Evolutionary conservation across 768 basidiomycete genomes (phyloP).

Genomic region (Ramaria sp.): DNA sequence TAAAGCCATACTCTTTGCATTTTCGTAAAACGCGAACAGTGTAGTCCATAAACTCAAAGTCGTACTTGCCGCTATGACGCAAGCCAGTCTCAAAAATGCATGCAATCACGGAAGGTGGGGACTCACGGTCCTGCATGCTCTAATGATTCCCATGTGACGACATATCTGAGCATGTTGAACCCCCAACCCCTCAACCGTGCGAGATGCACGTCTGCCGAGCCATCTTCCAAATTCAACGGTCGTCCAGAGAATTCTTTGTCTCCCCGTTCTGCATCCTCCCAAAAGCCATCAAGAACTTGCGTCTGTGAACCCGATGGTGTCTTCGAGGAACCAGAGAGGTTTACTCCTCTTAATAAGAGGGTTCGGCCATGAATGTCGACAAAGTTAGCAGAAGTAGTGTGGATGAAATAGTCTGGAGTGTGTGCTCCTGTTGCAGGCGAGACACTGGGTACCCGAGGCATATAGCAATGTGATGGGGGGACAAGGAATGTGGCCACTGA

Average conservation of each 20-base stretch:
- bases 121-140: slow-evolving; percentile 95
- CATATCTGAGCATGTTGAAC: slow-evolving; percentile 76
- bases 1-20: slow-evolving; percentile 87
- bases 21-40: slow-evolving; percentile 77
- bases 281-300: slow-evolving; percentile 62
- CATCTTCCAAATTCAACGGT: slow-evolving; percentile 78
- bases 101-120: neutral
- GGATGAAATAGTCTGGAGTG: slow-evolving; percentile 39
- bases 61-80: slow-evolving; percentile 68
- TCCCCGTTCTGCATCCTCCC: slow-evolving; percentile 59
- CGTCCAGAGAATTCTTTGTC: slow-evolving; percentile 59
- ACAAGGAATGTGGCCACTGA: slow-evolving; percentile 1
- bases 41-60: slow-evolving; percentile 88
- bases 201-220: slow-evolving; percentile 77
- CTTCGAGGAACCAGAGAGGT: slow-evolving; percentile 84
- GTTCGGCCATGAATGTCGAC: slow-evolving; percentile 68
- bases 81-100: neutral
- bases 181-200: slow-evolving; percentile 87
- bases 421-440: slow-evolving; percentile 49
- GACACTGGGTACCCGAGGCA: slow-evolving; percentile 44
- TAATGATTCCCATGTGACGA: slow-evolving; percentile 89
- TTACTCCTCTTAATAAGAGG: slow-evolving; percentile 85
- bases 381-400: slow-evolving; percentile 58
- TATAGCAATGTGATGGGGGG: slow-evolving; percentile 15
- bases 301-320: slow-evolving; percentile 65